Conservation (phyloP, 2,329 filamentous ascomycete genomes). For the Hypoxylon sp. region DNA sequence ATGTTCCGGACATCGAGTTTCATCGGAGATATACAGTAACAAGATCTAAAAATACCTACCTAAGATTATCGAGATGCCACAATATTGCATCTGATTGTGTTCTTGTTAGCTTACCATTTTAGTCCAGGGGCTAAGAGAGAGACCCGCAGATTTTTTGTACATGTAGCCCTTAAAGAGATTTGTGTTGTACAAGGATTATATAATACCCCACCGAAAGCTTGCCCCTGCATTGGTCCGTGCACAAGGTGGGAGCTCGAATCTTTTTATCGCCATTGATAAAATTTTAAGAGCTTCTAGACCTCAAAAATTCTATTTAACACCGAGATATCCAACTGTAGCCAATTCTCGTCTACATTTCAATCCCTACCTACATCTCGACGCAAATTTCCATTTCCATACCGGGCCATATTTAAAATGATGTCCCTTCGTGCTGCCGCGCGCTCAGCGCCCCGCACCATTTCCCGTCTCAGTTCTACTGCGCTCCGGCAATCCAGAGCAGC, state of each 20-base stretch:
- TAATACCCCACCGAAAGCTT: background rate
- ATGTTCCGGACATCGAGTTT: background rate
- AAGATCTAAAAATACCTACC: background rate
- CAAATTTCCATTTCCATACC: background rate
- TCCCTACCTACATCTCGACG: background rate
- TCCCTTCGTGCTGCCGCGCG: slow-evolving; percentile 76
- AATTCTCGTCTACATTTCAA: background rate
- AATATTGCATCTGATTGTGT: background rate
- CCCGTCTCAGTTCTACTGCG: slow-evolving; percentile 69
- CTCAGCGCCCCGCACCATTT: slow-evolving; percentile 74
- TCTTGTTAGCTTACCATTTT: background rate
- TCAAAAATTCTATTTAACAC: slow-evolving; percentile 28
- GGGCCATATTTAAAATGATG: slow-evolving; percentile 69
- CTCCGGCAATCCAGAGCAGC: slow-evolving; percentile 65
- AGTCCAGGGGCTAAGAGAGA: slow-evolving; percentile 5
- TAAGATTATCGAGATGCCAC: slow-evolving; percentile 6
- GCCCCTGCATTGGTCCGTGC: slow-evolving; percentile 40
- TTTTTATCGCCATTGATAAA: slow-evolving; percentile 45
- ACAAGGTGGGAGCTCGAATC: slow-evolving; percentile 29
- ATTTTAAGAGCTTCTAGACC: slow-evolving; percentile 41
- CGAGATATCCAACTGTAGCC: slow-evolving; percentile 29
- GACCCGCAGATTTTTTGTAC: background rate
- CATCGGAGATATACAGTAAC: background rate
- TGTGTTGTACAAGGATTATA: slow-evolving; percentile 17
- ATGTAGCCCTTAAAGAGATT: slow-evolving; percentile 27